phyloP scores from a whole-genome alignment of 805 yeast genomes.

The Wickerhamomyces xylosicus region DNA sequence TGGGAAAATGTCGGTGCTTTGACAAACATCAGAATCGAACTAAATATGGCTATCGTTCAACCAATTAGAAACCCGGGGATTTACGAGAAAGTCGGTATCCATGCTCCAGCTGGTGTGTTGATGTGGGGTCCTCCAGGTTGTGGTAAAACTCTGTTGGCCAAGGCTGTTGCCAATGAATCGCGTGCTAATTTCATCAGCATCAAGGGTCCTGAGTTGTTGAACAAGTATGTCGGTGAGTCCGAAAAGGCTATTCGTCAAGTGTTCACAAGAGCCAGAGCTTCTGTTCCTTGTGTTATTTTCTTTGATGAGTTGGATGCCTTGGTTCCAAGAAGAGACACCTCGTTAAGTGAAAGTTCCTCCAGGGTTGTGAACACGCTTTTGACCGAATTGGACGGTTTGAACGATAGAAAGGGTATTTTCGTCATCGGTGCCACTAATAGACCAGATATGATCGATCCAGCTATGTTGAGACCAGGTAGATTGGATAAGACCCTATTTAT shows the following conservation, averaged over 20 bases:
- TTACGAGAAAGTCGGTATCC: conserved; percentile 82
- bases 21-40: conserved; percentile 67
- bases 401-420: conserved; percentile 85
- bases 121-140: conserved; percentile 99
- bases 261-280: conserved; percentile 83
- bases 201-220: conserved; percentile 90
- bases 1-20: conserved; percentile 96
- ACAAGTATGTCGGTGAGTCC: conserved; percentile 94
- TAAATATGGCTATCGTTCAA: conserved; percentile 96
- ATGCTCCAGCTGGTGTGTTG: conserved; percentile 93
- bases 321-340: conserved; percentile 87
- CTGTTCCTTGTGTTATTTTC: conserved; percentile 88
- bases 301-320: conserved; percentile 95
- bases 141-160: conserved; percentile 92
- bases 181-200: conserved; percentile 93
- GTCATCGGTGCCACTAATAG: conserved; percentile 96
- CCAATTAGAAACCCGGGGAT: conserved; percentile 91
- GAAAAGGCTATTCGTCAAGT: conserved; percentile 92
- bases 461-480: conserved; percentile 96
- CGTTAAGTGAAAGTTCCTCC: conserved; percentile 81
- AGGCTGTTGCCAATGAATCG: conserved; percentile 97
- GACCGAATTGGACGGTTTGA: conserved; percentile 91
- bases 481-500: conserved; percentile 87
- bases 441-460: conserved; percentile 97
- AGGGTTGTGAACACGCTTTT: conserved; percentile 90